Evolutionary conservation across 495 filamentous ascomycete species (phyloP), one percentile per base, ranked within the genome.

Genomic region (Penicillium cinerascens): DNA sequence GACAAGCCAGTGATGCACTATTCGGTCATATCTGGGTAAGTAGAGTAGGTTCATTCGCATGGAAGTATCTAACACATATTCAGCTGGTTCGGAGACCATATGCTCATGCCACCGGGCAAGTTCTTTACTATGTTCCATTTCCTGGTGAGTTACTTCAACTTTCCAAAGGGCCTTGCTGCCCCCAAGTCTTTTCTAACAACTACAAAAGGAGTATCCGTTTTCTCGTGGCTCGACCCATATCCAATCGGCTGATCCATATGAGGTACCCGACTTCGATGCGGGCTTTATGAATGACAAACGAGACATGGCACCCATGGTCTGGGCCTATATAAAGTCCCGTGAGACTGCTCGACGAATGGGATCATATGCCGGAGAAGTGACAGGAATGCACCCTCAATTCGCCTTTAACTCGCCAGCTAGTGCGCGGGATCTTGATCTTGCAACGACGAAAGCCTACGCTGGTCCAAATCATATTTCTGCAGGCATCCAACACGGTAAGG

Each of bases 61-160:
- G 25, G 6, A n/a, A 38, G 11, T 17, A 6, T 26, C 54, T 61
- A 42, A 63, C 39, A 29, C 2, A 21, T 15, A 0, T 8, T 22
- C 41, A 69, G 67, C 43, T 72, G 61, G 63, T 72, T 72, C 45
- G 69, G 69, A n/a, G 84, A 89, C 67, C 86, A 87, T 60, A 85
- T 87, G 80, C 74, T 86, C 21, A 81, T 87, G 75, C 87, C 86
- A 0, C 79, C 84, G 4, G 87, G 87, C 40, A 89, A 91, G 52
- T 91, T 91, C 77, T 91, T 91, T 74, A 87, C 82, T 52, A 91
- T 91, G 87, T 91, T 91, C 77, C 86, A 91, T 61, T 91, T 91
- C 79, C 68, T 90, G 47, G 86, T 71, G 55, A 42, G 60, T 27
- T 4, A n/a, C n/a, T n/a, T n/a, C n/a, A n/a, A n/a, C n/a, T n/a